These are phyloP conservation scores for Epicoccum sorghinum DNA, from an alignment of 2,329 filamentous ascomycete species.

Conservation along the genomic window DNA sequence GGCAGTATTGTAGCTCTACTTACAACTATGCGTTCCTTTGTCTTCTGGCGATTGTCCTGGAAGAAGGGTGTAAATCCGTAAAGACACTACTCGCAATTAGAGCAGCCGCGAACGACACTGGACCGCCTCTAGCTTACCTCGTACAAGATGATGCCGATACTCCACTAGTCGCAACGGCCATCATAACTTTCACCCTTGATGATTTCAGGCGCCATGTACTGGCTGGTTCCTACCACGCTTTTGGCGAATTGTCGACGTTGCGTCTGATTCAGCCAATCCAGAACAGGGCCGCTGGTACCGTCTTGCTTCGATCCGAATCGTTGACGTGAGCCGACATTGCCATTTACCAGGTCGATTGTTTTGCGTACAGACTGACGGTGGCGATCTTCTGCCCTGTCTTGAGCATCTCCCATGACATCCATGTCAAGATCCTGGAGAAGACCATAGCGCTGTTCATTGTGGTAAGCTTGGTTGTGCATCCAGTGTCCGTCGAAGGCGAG, in stretches of 20 bases:
- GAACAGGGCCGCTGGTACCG: constrained; percentile 36
- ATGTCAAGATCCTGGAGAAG: constrained; percentile 79
- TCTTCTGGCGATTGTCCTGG: constrained; percentile 78
- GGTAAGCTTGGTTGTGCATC: constrained; percentile 88
- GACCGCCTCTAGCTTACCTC: constrained; percentile 58
- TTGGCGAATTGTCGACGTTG: constrained; percentile 73
- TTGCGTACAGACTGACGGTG: constrained; percentile 60
- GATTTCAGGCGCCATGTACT: constrained; percentile 98
- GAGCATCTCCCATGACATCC: constrained; percentile 72
- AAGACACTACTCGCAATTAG: constrained; percentile 66
- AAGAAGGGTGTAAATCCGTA: constrained; percentile 93
- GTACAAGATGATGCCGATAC: constrained; percentile 90
- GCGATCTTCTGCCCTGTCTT: constrained; percentile 66
- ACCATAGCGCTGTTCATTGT: constrained; percentile 79
- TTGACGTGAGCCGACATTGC: constrained; percentile 19
- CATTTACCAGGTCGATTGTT: constrained; percentile 48
- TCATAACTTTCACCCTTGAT: constrained; percentile 83
- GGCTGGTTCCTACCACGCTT: constrained; percentile 92
- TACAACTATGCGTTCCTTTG: constrained; percentile 84
- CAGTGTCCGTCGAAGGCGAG: constrained; percentile 95
- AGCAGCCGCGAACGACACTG: neutral
- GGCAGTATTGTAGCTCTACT: constrained; percentile 36
- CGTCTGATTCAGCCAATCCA: constrained; percentile 52
- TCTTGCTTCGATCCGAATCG: constrained; percentile 30
- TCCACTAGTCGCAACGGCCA: constrained; percentile 96